These are phyloP conservation scores for Sapria himalayana DNA, from an alignment of 345 rosid species.

Conservation along the genomic window DNA sequence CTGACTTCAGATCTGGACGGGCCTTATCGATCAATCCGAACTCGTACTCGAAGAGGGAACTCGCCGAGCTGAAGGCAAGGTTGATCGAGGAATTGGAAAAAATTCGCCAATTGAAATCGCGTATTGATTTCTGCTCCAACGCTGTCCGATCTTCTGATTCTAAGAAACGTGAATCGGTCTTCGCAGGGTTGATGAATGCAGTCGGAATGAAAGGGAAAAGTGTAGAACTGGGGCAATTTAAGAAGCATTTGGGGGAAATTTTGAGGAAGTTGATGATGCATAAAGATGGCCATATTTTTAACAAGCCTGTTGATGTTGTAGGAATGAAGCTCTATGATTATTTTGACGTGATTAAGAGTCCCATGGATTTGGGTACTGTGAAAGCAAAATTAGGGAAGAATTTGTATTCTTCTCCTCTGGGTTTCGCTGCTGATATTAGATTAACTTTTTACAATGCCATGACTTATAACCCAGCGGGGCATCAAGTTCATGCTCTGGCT, in stretches of 20 bases:
- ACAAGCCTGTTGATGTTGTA: constrained; percentile 45
- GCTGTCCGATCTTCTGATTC: constrained; percentile 27
- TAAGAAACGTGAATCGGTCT: constrained; percentile 18
- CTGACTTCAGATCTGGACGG: constrained; percentile 13
- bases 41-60: constrained; percentile 22
- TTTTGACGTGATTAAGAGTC: constrained; percentile 30
- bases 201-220: constrained; percentile 1
- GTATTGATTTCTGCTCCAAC: constrained; percentile 22
- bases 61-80: constrained; percentile 34
- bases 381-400: constrained; percentile 28
- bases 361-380: constrained; percentile 72
- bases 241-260: constrained; percentile 36
- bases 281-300: constrained; percentile 37
- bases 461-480: constrained; percentile 55
- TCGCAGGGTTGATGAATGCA: constrained; percentile 4
- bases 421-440: constrained; percentile 53
- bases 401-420: constrained; percentile 26
- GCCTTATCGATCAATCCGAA: constrained; percentile 14
- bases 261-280: constrained; percentile 55
- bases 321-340: constrained; percentile 46
- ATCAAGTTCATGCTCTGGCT: constrained; percentile 37
- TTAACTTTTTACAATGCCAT: constrained; percentile 58
- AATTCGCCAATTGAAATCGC: constrained; percentile 38
- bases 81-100: constrained; percentile 44
- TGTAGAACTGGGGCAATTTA: constrained; percentile 15